phyloP scores from a whole-genome alignment of 2,329 filamentous ascomycete genomes.

The Aaosphaeria pasadenensis region DNA sequence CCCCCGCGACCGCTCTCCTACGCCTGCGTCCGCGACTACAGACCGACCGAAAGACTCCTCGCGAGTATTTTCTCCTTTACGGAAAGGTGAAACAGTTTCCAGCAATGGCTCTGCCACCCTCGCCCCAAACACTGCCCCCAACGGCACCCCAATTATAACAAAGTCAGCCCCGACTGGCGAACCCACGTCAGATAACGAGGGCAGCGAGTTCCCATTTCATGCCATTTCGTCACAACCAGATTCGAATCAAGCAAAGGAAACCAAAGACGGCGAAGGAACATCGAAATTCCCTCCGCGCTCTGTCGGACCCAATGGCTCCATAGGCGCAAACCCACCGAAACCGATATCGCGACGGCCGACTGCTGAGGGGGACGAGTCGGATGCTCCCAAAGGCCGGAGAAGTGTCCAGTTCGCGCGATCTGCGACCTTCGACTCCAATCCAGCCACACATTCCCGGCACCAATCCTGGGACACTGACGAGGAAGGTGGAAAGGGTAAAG shows the following conservation, averaged over 20 bases:
- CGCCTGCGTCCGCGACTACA: constrained; percentile 8
- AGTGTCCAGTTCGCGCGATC: constrained; percentile 74
- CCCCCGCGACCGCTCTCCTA: constrained; percentile 20
- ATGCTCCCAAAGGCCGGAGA: constrained; percentile 46
- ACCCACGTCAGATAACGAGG: constrained; percentile 21
- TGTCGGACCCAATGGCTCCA: constrained; percentile 21
- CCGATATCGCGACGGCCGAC: constrained; percentile 31
- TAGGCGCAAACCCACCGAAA: constrained; percentile 21
- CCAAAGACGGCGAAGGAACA: constrained; percentile 10
- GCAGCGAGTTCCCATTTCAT: constrained; percentile 38
- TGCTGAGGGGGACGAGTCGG: constrained; percentile 27
- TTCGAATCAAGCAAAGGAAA: neutral
- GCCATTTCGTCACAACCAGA: constrained; percentile 2
- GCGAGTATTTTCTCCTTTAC: constrained; percentile 23
- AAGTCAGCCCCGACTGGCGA: constrained; percentile 28
- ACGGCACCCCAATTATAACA: constrained; percentile 27
- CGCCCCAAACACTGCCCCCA: constrained; percentile 2
- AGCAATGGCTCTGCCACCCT: constrained; percentile 7
- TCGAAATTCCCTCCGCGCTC: constrained; percentile 14
- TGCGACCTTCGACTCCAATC: constrained; percentile 38
- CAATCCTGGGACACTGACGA: constrained; percentile 63
- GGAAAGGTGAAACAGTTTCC: constrained; percentile 14
- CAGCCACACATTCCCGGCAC: constrained; percentile 55
- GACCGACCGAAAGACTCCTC: constrained; percentile 14
- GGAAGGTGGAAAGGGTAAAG: constrained; percentile 55